Conservation (phyloP, 495 filamentous ascomycete species). For the Penicillium angulare region DNA sequence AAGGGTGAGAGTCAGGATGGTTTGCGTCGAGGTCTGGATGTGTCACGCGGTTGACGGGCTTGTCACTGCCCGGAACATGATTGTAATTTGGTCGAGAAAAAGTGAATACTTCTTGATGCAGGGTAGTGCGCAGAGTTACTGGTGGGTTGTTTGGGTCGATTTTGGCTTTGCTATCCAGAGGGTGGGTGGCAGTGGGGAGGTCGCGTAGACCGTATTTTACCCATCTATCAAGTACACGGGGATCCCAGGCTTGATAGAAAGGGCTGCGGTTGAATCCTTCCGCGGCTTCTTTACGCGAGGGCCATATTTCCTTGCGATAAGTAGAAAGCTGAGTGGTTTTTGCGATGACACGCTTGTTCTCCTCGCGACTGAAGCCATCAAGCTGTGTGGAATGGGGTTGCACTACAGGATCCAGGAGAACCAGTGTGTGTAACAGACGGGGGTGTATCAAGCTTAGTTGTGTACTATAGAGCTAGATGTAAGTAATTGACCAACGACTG, state of each 20-base stretch:
- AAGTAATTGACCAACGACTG: background rate
- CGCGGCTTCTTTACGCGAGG: constrained; percentile 58
- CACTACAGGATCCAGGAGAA: constrained; percentile 81
- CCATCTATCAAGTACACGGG: constrained; percentile 66
- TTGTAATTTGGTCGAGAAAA: constrained; percentile 56
- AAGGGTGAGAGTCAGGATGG: constrained; percentile 48
- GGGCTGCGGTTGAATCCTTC: constrained; percentile 56
- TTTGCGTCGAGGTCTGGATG: constrained; percentile 48
- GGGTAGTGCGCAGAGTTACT: constrained; percentile 58
- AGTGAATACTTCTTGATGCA: constrained; percentile 63
- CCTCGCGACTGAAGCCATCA: constrained; percentile 22
- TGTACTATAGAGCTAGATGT: constrained; percentile 24
- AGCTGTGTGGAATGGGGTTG: constrained; percentile 50
- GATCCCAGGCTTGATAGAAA: constrained; percentile 76
- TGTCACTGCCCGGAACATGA: constrained; percentile 30
- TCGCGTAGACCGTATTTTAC: constrained; percentile 63
- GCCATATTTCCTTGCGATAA: constrained; percentile 70
- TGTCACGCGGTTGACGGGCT: constrained; percentile 39
- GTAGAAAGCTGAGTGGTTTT: constrained; percentile 54
- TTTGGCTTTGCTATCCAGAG: constrained; percentile 24
- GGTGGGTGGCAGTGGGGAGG: constrained; percentile 59
- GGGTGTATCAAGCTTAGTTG: constrained; percentile 74
- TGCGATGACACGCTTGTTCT: constrained; percentile 28
- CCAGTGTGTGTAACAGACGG: constrained; percentile 70
- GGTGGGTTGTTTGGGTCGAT: constrained; percentile 32